Conservation (phyloP, 148 eudicot species). For the Amaranthus palmeri region DNA sequence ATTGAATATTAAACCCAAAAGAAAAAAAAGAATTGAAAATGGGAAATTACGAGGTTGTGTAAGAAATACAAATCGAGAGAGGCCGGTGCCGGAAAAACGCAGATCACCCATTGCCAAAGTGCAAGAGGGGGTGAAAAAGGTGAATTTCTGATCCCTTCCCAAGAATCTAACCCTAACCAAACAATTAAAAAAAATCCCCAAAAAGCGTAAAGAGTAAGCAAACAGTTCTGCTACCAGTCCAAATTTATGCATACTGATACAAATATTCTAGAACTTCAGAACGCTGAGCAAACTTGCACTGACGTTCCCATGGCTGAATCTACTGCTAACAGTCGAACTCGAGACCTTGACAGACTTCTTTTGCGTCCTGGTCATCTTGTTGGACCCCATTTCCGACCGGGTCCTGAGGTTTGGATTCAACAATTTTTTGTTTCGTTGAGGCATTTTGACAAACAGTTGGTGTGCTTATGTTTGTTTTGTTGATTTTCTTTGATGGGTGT, state of each 20-base stretch:
- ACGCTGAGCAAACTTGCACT: constrained; percentile 13
- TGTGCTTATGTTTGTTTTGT: constrained; percentile 5
- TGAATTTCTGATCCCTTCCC: neutral
- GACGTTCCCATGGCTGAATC: constrained; percentile 58
- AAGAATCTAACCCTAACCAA: neutral
- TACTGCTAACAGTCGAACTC: constrained; percentile 49
- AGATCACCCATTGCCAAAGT: constrained; percentile 5
- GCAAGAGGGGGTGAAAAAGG: constrained; percentile 15
- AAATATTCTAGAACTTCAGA: constrained; percentile 13
- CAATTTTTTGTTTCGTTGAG: constrained; percentile 2
- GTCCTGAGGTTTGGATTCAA: constrained; percentile 40
- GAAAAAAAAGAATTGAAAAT: no score
- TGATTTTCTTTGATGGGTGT: constrained; percentile 11
- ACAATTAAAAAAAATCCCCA: neutral
- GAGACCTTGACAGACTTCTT: constrained; percentile 96
- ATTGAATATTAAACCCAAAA: no score
- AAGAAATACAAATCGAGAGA: neutral
- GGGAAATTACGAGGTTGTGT: no score
- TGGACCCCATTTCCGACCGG: constrained; percentile 63
- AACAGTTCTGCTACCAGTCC: neutral
- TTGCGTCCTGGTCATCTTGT: constrained; percentile 82
- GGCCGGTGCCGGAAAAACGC: neutral
- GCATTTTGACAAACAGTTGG: constrained; percentile 21
- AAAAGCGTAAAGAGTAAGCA: constrained; percentile 34
- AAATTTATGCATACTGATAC: constrained; percentile 29